These are phyloP conservation scores for Spathaspora sp. DNA, from an alignment of 1,139 yeast species.

Conservation along the genomic window DNA sequence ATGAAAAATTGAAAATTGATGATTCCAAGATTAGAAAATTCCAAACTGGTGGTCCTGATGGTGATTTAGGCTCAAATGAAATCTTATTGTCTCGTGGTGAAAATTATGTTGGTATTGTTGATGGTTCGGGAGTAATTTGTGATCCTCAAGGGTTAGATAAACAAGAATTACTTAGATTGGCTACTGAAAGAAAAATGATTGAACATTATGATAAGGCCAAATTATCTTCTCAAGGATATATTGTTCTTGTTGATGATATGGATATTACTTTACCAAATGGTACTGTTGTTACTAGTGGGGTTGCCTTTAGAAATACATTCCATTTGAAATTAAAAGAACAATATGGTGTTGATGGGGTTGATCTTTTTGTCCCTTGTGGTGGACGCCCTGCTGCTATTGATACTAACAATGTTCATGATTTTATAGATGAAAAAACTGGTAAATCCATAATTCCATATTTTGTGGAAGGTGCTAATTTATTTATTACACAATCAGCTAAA, in stretches of 20 bases:
- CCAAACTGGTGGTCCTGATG: slow-evolving; percentile 99
- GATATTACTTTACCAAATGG: slow-evolving; percentile 82
- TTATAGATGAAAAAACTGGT: slow-evolving; percentile 76
- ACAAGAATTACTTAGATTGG: slow-evolving; percentile 73
- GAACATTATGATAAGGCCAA: slow-evolving; percentile 64
- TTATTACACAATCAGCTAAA: slow-evolving; percentile 93
- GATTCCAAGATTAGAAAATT: slow-evolving; percentile 64
- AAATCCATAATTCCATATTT: slow-evolving; percentile 79
- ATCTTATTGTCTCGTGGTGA: slow-evolving; percentile 81
- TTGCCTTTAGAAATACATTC: slow-evolving; percentile 88
- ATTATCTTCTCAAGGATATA: slow-evolving; percentile 73
- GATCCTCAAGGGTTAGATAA: slow-evolving; percentile 91
- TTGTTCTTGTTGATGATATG: slow-evolving; percentile 82
- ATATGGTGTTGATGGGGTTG: slow-evolving; percentile 61
- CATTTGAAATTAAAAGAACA: slow-evolving; percentile 72
- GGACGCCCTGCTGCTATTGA: slow-evolving; percentile 98
- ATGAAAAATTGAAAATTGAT: slow-evolving; percentile 69
- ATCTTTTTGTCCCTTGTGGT: slow-evolving; percentile 95
- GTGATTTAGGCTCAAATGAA: slow-evolving; percentile 96
- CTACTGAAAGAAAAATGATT: slow-evolving; percentile 75
- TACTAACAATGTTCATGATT: slow-evolving; percentile 71
- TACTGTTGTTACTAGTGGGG: slow-evolving; percentile 72
- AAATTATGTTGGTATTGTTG: slow-evolving; percentile 83
- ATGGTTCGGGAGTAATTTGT: slow-evolving; percentile 92
- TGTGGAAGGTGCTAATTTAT: slow-evolving; percentile 97